Evolutionary conservation across 2,329 filamentous ascomycete genomes (phyloP).

Genomic region (Aspergillus sp.): DNA sequence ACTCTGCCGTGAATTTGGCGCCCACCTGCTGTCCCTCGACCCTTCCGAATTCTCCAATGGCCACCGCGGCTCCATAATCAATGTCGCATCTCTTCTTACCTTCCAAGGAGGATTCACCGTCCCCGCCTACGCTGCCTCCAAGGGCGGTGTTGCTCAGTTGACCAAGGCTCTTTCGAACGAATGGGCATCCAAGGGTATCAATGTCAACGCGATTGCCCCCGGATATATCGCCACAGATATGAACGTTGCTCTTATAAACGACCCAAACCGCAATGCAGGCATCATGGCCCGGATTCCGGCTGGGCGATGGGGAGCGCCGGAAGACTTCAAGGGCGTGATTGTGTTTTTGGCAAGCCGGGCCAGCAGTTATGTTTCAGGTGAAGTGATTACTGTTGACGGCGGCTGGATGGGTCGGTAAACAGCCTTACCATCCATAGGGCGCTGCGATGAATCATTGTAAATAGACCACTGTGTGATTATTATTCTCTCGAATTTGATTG

Average conservation of each 20-base stretch:
- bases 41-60: conserved; percentile 22
- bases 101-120: conserved; percentile 87
- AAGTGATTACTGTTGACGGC: conserved; percentile 77
- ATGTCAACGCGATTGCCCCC: conserved; percentile 81
- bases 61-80: conserved; percentile 57
- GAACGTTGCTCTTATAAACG: conserved; percentile 74
- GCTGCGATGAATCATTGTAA: not conserved
- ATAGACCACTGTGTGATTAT: conserved; percentile 4
- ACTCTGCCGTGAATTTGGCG: conserved; percentile 31
- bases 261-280: conserved; percentile 61
- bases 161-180: conserved; percentile 83
- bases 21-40: conserved; percentile 25
- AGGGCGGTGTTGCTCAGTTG: conserved; percentile 76
- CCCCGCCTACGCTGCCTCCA: conserved; percentile 78
- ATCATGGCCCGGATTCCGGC: conserved; percentile 78
- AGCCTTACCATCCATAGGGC: not conserved
- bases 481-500: too few species aligned
- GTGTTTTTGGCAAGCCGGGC: conserved; percentile 71
- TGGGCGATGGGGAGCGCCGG: conserved; percentile 72
- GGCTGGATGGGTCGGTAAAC: conserved; percentile 81
- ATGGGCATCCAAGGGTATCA: conserved; percentile 72
- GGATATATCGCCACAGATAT: conserved; percentile 93
- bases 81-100: conserved; percentile 71
- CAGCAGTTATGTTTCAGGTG: conserved; percentile 75
- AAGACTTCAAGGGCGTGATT: conserved; percentile 79